Evolutionary conservation across 768 basidiomycete species (phyloP), one percentile per base, ranked within the genome.

Genomic region (Vararia minispora): DNA sequence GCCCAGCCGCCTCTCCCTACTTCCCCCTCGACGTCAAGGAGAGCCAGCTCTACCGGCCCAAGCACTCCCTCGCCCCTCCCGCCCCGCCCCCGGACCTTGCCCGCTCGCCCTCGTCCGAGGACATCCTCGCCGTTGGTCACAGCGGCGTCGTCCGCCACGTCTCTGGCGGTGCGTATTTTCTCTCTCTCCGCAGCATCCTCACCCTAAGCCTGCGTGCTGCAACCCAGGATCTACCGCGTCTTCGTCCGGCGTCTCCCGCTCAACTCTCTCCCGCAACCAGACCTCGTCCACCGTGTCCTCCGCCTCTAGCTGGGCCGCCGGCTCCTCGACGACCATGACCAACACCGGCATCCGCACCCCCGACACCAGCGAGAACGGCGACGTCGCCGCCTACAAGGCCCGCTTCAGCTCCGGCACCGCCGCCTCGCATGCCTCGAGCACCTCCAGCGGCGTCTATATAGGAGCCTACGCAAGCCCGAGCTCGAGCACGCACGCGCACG

Each of bases 201-300:
- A 37, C 18, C 36, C 11, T 20, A 9, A 37, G 8, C 43, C 35
- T 9, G 25, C 35, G 18, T 45, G 45, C 33, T 46, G 44, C 10
- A 40, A 35, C 4, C n/a, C n/a, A n/a, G n/a, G n/a, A n/a, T 41
- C 36, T 25, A 39, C 44, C 14, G 38, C 46, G 3, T 46, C 45
- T 7, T 21, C 37, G 22, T 39, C 47, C 6, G 42, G 44, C 23
- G 35, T 41, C n/a, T 28, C 34, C 4, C 8, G 13, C 18, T 46
- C 32, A 25, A 36, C 27, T n/a, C 27, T 46, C 23, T 38, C 42
- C 22, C 47, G 47, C 28, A 40, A 48, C 38, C 28, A 40, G 20
- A 48, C 44, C 6, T 25, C 41, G 6, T 46, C 47, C 8, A 48
- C 44, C 4, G 24, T 38, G 10, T 41, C 38, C 16, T 46, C 45